Evolutionary conservation across 495 filamentous ascomycete genomes (phyloP), one percentile per base, ranked within the genome.

Genomic region (Polyplosphaeria fusca): DNA sequence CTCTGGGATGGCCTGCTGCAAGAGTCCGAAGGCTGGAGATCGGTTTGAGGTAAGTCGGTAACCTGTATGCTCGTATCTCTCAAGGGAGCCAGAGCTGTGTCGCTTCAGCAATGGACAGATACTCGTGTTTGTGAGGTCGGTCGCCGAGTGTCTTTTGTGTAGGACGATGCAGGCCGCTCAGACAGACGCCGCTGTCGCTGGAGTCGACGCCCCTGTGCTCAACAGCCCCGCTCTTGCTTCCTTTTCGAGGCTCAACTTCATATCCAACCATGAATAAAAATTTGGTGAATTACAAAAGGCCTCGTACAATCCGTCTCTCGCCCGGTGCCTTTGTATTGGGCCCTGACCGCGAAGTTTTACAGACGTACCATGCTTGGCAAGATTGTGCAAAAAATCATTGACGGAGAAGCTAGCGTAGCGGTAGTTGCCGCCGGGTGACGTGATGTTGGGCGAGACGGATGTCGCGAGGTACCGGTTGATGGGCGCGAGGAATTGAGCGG

Each of bases 251-350:
- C 59, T 60, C 14, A 70, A 39, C 45, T 71, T 71, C 67, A 69
- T 69, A 47, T 71, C 67, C 11, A 71, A 44, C 68, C 68, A 71
- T 3, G 65, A 64, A 45, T 66, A 69, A 42, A 71, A 71, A 42
- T 66, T 69, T 4, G 67, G 56, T 1, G 52, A 63, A 22, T 52
- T 47, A 35, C 67, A 69, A 46, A 71, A 71, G 37, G n/a, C 40
- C 42, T 55, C 51, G 46, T 71, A 71, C 11, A 71, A 30, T 18
- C 19, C 50, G 53, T 69, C 65, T 16, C 65, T 39, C 5, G 67
- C 55, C 30, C 50, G 57, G 26, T 69, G 63, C 44, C 63, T 59
- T 51, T 66, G 62, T 5, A 68, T 55, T 5, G 67, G 61, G 20
- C 46, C 62, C 22, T 68, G 60, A n/a, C 67, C 68, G 24, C 63